These are phyloP conservation scores for Mitragyna speciosa DNA, from an alignment of 257 asterid genomes.

Conservation along the genomic window DNA sequence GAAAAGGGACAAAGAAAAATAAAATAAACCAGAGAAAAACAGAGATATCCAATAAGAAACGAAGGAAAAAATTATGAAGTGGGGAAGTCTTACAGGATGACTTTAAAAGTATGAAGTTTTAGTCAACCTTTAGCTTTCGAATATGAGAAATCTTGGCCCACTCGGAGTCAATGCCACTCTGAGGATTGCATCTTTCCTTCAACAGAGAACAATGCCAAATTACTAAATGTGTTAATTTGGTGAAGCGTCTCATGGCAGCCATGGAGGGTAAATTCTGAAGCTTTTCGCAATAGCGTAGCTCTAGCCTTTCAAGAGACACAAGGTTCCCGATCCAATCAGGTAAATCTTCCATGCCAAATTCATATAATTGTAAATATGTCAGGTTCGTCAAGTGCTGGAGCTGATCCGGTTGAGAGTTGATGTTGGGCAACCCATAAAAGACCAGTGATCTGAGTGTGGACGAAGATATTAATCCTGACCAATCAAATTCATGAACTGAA, in stretches of 20 bases:
- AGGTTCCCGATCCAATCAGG: slow-evolving; percentile 30
- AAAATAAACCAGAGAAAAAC: too few relatives aligned
- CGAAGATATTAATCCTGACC: not conserved
- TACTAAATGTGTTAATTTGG: not conserved
- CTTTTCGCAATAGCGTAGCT: not conserved
- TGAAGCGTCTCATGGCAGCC: slow-evolving; percentile 7
- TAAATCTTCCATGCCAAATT: slow-evolving; percentile 13
- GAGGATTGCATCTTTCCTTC: not conserved
- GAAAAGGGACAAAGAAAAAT: too few relatives aligned
- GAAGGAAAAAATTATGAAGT: too few relatives aligned
- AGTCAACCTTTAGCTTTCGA: too few relatives aligned
- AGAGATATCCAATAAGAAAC: too few relatives aligned
- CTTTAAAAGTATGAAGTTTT: too few relatives aligned
- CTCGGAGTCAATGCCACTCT: not conserved
- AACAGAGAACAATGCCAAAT: not conserved
- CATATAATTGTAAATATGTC: rapidly evolving
- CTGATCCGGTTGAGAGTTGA: slow-evolving; percentile 15
- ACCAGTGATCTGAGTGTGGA: not conserved
- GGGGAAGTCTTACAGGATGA: too few relatives aligned
- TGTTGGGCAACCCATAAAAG: slow-evolving; percentile 3
- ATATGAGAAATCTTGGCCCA: too few relatives aligned
- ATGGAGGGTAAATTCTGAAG: slow-evolving; percentile 16
- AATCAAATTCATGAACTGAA: not conserved
- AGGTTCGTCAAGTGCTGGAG: slow-evolving; percentile 21
- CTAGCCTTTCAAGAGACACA: not conserved